Evolutionary conservation across 371 early-diverging fungal genomes (phyloP), one percentile per base, ranked within the genome.

Genomic region (Apophysomyces elegans): DNA sequence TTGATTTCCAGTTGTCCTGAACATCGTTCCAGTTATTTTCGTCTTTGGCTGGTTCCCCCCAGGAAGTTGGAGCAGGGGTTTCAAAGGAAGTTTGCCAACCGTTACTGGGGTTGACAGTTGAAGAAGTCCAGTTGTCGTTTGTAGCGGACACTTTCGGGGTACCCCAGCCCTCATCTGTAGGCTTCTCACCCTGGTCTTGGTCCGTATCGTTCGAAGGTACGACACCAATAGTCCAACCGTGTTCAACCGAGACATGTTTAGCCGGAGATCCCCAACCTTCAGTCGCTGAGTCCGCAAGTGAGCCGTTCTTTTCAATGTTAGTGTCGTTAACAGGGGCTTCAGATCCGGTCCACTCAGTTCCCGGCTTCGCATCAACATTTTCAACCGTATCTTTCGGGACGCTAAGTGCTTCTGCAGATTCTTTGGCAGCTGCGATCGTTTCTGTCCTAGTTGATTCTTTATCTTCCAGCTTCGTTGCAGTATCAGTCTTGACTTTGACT

Each of bases 71-170:
- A n/a, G 45, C 16, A n/a, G 61, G 61, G 12, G 41, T 26, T 43
- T 61, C 62, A 50, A 32, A 50, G 21, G 54, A 50, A 9, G 16
- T 50, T 21, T n/a, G 21, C 54, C 54, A 50, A 18, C 13, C 16
- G 16, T 13, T 2, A 18, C 46, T 45, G 6, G 46, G 4, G 0
- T 13, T 1, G 16, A n/a, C 13, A 0, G 46, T 6, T 13, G 13
- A 13, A 13, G 6, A 6, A 21, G 18, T 9, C n/a, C 54, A 18
- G 21, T 21, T 21, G 16, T 16, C 21, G 4, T 50, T 21, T 21
- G n/a, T 21, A 50, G 18, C 21, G 21, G 54, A 26, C 21, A 21
- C 54, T 21, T n/a, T 35, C 9, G 54, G n/a, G 7, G 54, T 26
- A 9, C 21, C 21, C 54, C 54, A 50, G 9, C 21, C 11, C 16